phyloP scores from a whole-genome alignment of 1,284 basidiomycete species.

The Marasmius oreades region DNA sequence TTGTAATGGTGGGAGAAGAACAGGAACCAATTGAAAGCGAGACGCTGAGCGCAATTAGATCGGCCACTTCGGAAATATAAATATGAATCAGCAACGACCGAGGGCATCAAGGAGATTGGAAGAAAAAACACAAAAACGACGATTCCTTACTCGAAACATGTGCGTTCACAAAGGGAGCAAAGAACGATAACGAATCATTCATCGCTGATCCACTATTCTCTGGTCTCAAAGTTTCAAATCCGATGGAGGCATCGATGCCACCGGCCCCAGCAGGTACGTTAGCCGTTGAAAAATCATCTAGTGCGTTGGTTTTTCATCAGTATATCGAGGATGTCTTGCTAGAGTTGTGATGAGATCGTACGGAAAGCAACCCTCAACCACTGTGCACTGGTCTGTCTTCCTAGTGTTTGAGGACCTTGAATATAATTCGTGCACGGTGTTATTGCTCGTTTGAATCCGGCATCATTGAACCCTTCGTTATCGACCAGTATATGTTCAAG shows the following conservation, averaged over 20 bases:
- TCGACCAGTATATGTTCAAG: constrained; percentile 17
- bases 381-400: constrained; percentile 17
- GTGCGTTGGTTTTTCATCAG: too few species aligned
- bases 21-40: constrained; percentile 21
- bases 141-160: constrained; percentile 12
- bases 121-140: background rate
- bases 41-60: constrained; percentile 23
- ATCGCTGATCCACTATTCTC: constrained; percentile 24
- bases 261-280: constrained; percentile 23
- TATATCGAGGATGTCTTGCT: too few species aligned
- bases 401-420: constrained; percentile 11
- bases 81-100: too few species aligned
- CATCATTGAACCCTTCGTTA: constrained; percentile 15
- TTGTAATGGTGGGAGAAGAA: constrained; percentile 17
- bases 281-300: constrained; percentile 25
- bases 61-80: constrained; percentile 23
- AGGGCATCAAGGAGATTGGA: constrained; percentile 8
- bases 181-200: constrained; percentile 21
- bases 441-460: constrained; percentile 13
- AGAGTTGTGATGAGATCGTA: constrained; percentile 1
- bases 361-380: constrained; percentile 19
- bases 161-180: constrained; percentile 17
- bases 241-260: constrained; percentile 25
- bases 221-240: constrained; percentile 22
- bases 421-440: constrained; percentile 16